Evolutionary conservation across 1,284 basidiomycete genomes (phyloP), one percentile per base, ranked within the genome.

Genomic region (Laetiporus sulphureus): DNA sequence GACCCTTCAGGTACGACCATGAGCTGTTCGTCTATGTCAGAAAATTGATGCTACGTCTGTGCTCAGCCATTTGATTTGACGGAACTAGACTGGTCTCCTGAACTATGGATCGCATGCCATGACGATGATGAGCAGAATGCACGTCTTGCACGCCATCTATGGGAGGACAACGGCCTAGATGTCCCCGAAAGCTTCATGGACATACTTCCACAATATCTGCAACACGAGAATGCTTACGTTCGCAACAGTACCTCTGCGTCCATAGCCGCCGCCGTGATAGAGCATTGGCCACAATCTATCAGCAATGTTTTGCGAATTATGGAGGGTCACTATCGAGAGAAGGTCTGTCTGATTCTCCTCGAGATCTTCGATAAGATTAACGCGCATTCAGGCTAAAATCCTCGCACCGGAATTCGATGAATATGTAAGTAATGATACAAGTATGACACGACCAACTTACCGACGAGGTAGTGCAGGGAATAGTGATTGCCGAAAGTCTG

Each of bases 111-210:
- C 29, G 88, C 89, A 3, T 84, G 79, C 47, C 91, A 98, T 54
- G 96, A 99, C 49, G 77, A 79, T 5, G 95, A 99, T 58, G 90
- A 92, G 52, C 90, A 95, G 57, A 97, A 96, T 51, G 82, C 83
- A 0, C 73, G 84, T 33, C 68, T 98, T 30, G 94, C 94, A 6
- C 68, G 71, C 21, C 81, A 85, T 54, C 63, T 93, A 10, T 99
- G 94, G 95, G 93, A 96, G 45, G 96, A 99, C 55, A 99, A 99
- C 54, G 94, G 90, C 10, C 65, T 99, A 27, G 92, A 98, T 56
- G 79, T 96, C 5, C 79, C 89, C 0, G 87, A 90, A 53, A 12
- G 40, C 25, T 15, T 38, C 21, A 12, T 21, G 18, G 15, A n/a
- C 45, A 47, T 40, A 30, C 38, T 48, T 3, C 25, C 0, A 36